These are phyloP conservation scores for Hypoxylon perforatum DNA, from an alignment of 495 filamentous ascomycete genomes.

Conservation along the genomic window DNA sequence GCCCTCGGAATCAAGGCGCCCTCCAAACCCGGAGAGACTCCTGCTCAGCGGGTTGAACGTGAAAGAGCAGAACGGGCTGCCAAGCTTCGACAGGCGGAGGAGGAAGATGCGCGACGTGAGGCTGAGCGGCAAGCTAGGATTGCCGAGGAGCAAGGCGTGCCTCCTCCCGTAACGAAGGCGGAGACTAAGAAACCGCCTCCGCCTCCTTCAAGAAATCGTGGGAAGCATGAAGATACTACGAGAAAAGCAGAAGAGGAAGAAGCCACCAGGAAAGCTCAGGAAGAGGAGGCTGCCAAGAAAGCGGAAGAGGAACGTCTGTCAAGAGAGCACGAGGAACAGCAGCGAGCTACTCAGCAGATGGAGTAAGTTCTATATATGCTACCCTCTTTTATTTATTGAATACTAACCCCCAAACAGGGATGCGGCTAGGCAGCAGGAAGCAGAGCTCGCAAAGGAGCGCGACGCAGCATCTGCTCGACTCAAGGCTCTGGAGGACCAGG, in stretches of 20 bases:
- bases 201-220: conserved; percentile 80
- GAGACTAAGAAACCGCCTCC: conserved; percentile 84
- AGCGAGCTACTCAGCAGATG: conserved; percentile 75
- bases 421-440: conserved; percentile 78
- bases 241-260: conserved; percentile 67
- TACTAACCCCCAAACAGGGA: conserved; percentile 65
- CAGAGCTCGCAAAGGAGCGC: conserved; percentile 80
- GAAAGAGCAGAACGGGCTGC: conserved; percentile 89
- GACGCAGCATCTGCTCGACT: conserved; percentile 85
- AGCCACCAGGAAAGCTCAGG: conserved; percentile 62
- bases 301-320: conserved; percentile 65
- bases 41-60: conserved; percentile 85
- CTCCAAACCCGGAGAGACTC: conserved; percentile 75
- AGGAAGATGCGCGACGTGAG: conserved; percentile 93
- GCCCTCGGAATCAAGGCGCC: conserved; percentile 90
- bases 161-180: conserved; percentile 67
- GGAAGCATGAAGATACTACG: conserved; percentile 69
- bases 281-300: conserved; percentile 62
- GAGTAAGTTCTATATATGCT: conserved; percentile 76
- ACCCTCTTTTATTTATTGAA: conserved; percentile 18
- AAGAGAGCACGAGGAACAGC: conserved; percentile 82
- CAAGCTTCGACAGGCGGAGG: conserved; percentile 87
- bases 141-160: conserved; percentile 79
- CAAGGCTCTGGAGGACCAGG: conserved; percentile 90
- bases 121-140: conserved; percentile 86